These are phyloP conservation scores for Gastrolobium villosum DNA, from an alignment of 306 rosid species.

Conservation along the genomic window DNA sequence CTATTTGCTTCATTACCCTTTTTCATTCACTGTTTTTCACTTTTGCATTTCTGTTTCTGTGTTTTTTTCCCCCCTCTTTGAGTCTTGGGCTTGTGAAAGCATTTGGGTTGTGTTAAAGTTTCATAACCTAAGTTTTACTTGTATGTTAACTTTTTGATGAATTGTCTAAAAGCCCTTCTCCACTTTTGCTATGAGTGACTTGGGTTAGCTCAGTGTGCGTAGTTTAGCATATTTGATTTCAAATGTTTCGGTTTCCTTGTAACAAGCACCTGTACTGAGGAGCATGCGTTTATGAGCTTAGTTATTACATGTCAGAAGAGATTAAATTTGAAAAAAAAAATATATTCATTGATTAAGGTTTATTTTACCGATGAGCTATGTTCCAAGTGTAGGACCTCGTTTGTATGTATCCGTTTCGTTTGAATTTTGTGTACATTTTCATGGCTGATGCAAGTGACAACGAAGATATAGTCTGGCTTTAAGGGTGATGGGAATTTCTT, in stretches of 20 bases:
- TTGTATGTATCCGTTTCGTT: conserved; percentile 26
- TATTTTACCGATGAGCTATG: neutral
- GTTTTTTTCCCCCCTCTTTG: neutral
- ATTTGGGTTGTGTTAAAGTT: conserved; percentile 23
- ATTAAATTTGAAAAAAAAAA: neutral
- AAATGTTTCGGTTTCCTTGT: neutral
- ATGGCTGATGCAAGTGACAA: neutral
- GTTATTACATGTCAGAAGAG: neutral
- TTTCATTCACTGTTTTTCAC: conserved; percentile 2
- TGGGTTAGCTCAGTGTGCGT: neutral
- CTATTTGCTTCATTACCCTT: neutral
- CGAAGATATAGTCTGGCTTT: neutral
- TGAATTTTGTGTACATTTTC: neutral
- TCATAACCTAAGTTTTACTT: neutral
- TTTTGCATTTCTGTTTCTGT: conserved; percentile 8
- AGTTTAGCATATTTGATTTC: neutral
- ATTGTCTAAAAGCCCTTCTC: neutral
- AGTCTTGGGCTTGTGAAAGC: too few relatives aligned
- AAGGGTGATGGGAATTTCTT: neutral
- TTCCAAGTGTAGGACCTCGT: conserved; percentile 16
- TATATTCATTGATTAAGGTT: neutral
- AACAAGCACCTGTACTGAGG: neutral
- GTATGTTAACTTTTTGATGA: neutral
- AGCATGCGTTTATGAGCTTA: neutral
- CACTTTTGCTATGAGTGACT: neutral